Base-by-base conservation (phyloP, 2,329 filamentous ascomycete genomes). In the Coniochaeta prunicola region DNA sequence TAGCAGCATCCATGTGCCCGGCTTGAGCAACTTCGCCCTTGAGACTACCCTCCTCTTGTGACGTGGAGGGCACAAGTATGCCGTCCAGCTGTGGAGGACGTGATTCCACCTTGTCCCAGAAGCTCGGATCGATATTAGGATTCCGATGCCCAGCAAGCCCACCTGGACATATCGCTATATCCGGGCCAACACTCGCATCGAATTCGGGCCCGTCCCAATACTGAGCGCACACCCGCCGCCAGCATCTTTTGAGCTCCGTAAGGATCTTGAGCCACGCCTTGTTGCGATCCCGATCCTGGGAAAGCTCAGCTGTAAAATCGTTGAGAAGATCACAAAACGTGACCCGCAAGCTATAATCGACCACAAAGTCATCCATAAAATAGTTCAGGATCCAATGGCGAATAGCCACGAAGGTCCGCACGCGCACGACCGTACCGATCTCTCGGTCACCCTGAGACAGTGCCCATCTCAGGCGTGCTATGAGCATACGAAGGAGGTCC, bases 381-480 rank as follows among this genome's bases (percentile, higher is more conserved):
- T 99, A 99, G 71, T 99, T 99, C 62, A 99, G 76, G 59, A 97
- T 92, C 94, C 94, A 99, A 73, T 99, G 94, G 59, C 94, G 86
- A 50, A 97, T 80, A 8, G 94, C 94, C 28, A 97, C 94, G 75
- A 97, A 99, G 0, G 92, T 96, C 45, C 94, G 85, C 17, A 99
- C 96, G 56, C 93, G 86, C n/a, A 97, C 94, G 57, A 99, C 91
- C 69, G 92, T 90, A 40, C 94, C 94, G 59, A 87, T 86, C 70
- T 97, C 91, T 69, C 96, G 91, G 53, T 83, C 77, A 58, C 90
- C 84, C 54, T 83, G 54, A 24, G 33, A 84, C 55, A 97, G 80
- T 0, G 94, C 92, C 94, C 94, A 99, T 64, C 87, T 82, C 57
- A 99, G 76, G 19, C 94, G 85, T 2, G 92, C 88, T 62, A 97